Evolutionary conservation across 225 moss, liverwort and hornwort species (phyloP).

Genomic region (Sphagnum contortum): DNA sequence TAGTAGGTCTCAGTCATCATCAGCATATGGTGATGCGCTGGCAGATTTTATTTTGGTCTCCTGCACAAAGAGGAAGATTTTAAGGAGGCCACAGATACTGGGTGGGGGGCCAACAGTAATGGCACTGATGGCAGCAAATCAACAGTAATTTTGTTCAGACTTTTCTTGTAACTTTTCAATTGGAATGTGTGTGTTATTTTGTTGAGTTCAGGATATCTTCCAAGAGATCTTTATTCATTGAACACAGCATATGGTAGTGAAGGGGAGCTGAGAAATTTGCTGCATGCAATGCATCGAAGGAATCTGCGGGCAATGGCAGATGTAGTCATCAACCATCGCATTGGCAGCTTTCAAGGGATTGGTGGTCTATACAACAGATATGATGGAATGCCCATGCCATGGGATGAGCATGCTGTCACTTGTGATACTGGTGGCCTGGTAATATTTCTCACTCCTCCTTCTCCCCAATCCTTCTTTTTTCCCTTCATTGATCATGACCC

Average conservation of each 20-base stretch:
- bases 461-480: no score
- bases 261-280: conserved; percentile 49
- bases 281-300: conserved; percentile 45
- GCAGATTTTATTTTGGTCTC: no score
- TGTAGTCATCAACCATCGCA: conserved; percentile 90
- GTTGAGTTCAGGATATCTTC: conserved; percentile 62
- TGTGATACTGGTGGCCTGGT: conserved; percentile 93
- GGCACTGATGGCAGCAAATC: no score
- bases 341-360: conserved; percentile 70
- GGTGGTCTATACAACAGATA: conserved; percentile 82
- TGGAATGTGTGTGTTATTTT: neutral
- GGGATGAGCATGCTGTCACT: conserved; percentile 98
- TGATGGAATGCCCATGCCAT: conserved; percentile 97
- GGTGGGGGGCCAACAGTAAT: no score
- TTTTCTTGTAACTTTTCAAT: no score
- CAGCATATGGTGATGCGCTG: no score
- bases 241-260: conserved; percentile 79
- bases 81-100: no score
- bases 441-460: neutral
- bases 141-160: neutral
- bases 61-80: no score
- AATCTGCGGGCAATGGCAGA: conserved; percentile 88
- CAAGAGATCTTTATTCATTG: conserved; percentile 75
- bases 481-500: no score
- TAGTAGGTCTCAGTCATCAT: no score